Evolutionary conservation across 2,329 filamentous ascomycete genomes (phyloP).

Genomic region (Colletotrichum salicis): DNA sequence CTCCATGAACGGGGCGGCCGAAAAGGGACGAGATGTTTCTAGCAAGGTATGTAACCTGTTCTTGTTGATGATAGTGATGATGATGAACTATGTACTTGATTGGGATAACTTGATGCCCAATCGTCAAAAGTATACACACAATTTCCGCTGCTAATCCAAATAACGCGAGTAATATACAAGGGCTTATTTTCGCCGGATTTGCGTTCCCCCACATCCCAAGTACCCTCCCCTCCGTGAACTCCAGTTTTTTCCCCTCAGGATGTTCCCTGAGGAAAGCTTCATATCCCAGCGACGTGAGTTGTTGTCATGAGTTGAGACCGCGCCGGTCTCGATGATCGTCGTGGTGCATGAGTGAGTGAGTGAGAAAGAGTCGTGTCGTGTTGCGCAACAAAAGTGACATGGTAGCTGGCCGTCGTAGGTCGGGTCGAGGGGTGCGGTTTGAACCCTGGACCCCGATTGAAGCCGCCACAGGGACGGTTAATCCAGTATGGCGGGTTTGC

Average conservation of each 20-base stretch:
- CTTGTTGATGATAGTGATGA: background rate
- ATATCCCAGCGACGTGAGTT: constrained; percentile 1
- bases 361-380: background rate
- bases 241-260: constrained; percentile 3
- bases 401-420: background rate
- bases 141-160: constrained; percentile 15
- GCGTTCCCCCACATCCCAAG: constrained; percentile 1
- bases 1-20: background rate
- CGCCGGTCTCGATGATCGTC: constrained; percentile 1
- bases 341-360: background rate
- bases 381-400: background rate
- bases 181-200: constrained; percentile 13
- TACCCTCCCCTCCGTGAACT: background rate
- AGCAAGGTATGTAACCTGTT: background rate
- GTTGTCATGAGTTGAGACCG: background rate
- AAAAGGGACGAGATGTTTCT: background rate
- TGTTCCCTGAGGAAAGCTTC: background rate
- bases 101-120: constrained; percentile 4
- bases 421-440: background rate
- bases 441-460: background rate
- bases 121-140: constrained; percentile 10
- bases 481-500: background rate
- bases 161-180: constrained; percentile 27
- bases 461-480: background rate
- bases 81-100: constrained; percentile 23